Evolutionary conservation across 2,329 filamentous ascomycete species (phyloP), one percentile per base, ranked within the genome.

Genomic region (Botrytis hyacinthi): DNA sequence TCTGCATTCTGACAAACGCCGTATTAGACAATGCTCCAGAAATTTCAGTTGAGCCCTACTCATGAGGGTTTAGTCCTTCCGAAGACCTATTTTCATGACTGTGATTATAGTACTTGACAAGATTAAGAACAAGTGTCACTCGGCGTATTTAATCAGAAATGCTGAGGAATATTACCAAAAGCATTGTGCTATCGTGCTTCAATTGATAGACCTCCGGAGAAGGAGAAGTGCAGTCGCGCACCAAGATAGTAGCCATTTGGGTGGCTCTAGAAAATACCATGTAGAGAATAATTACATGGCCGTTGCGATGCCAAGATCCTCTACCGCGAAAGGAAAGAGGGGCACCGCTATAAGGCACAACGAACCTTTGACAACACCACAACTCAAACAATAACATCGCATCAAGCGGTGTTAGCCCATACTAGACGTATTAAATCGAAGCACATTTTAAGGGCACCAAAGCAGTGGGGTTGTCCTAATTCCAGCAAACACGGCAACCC

Each of bases 51-150:
- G n/a, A 54, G 14, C 6, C n/a, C 26, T 54, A 18, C 51, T 29
- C 10, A 0, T 0, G 6, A 54, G 14, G 6, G 0, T 2, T 54
- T 29, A n/a, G 51, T 0, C 26, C 26, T 51, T n/a, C 12, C 10
- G 12, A 51, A 51, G 9, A n/a, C 22, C 10, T 26, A 14, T 26
- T 6, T 26, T 51, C 46, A n/a, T 51, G 14, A 26, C 4, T 51
- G 22, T 51, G 46, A 14, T 26, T 12, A 22, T 51, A 22, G 14
- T 26, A 4, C 10, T 51, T 51, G 18, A 18, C 1, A 42, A 16
- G 48, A n/a, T 14, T 51, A n/a, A 16, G 51, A 54, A 54, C 51
- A 54, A n/a, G 26, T n/a, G 12, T 8, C 51, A 3, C 51, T 29
- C n/a, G 6, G 14, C 4, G 7, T 8, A n/a, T 29, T n/a, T 10